Percentiles rank a stretch among this genome's conserved stretches.
phyloP scores from a whole-genome alignment of 2,329 filamentous ascomycete species.

The Trichoderma sp. region DNA sequence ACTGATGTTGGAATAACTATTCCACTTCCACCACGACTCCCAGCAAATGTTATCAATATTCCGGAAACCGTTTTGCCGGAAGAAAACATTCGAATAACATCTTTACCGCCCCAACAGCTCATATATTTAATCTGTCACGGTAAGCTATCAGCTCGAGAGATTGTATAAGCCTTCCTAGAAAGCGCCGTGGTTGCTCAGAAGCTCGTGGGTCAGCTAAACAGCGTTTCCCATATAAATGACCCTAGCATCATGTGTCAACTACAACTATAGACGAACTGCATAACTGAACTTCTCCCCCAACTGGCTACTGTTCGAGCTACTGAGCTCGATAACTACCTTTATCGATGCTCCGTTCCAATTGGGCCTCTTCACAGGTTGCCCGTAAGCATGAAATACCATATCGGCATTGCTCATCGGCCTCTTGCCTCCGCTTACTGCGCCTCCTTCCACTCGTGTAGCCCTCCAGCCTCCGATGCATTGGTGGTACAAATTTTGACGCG shows the following conservation, averaged over 20 bases:
- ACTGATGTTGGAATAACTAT: background rate
- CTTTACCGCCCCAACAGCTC: background rate
- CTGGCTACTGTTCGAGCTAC: background rate
- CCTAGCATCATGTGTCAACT: background rate
- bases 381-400: background rate
- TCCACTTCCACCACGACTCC: background rate
- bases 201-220: background rate
- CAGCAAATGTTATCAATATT: background rate
- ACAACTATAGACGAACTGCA: background rate
- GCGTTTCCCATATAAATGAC: background rate
- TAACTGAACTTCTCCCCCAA: background rate
- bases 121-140: background rate
- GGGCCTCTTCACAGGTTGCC: background rate
- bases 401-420: background rate
- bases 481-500: conserved; percentile 1
- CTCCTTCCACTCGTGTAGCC: background rate
- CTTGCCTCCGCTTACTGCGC: background rate
- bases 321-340: background rate
- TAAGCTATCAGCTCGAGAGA: background rate
- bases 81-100: background rate
- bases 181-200: background rate
- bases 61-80: background rate
- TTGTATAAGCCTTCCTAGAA: background rate
- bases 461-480: background rate
- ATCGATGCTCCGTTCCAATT: background rate